Evolutionary conservation across 805 yeast species (phyloP).

Genomic region (Isabelozyma pseudorhagii): DNA sequence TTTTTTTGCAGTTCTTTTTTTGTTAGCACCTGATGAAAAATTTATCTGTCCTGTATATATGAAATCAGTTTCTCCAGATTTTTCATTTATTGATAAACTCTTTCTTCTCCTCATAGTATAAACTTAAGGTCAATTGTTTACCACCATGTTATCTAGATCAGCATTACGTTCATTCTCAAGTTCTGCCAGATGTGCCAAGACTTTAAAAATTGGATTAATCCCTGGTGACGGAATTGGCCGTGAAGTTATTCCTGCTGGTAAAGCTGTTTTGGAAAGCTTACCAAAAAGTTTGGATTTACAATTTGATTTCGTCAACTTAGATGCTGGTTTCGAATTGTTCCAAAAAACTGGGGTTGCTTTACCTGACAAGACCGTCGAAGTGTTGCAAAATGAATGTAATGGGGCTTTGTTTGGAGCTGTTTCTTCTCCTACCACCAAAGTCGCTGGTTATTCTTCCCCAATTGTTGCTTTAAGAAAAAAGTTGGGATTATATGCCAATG

Average conservation of each 20-base stretch:
- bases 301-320: conserved; percentile 82
- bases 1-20: background rate
- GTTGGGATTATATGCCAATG: conserved; percentile 92
- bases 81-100: background rate
- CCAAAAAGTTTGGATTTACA: conserved; percentile 72
- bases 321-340: conserved; percentile 94
- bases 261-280: conserved; percentile 77
- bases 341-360: conserved; percentile 93
- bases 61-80: background rate
- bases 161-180: conserved; percentile 28
- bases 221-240: conserved; percentile 99
- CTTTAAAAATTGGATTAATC: conserved; percentile 60
- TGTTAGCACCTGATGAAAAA: background rate
- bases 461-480: conserved; percentile 98
- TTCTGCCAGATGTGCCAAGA: conserved; percentile 26
- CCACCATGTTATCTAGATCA: conserved; percentile 18
- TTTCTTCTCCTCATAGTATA: background rate
- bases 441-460: conserved; percentile 96
- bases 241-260: conserved; percentile 97
- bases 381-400: conserved; percentile 78
- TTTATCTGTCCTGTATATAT: background rate
- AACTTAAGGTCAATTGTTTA: background rate
- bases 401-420: conserved; percentile 99
- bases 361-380: conserved; percentile 86
- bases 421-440: conserved; percentile 90